These are phyloP conservation scores for Pisolithus tinctorius DNA, from an alignment of 768 basidiomycete genomes.

Conservation along the genomic window DNA sequence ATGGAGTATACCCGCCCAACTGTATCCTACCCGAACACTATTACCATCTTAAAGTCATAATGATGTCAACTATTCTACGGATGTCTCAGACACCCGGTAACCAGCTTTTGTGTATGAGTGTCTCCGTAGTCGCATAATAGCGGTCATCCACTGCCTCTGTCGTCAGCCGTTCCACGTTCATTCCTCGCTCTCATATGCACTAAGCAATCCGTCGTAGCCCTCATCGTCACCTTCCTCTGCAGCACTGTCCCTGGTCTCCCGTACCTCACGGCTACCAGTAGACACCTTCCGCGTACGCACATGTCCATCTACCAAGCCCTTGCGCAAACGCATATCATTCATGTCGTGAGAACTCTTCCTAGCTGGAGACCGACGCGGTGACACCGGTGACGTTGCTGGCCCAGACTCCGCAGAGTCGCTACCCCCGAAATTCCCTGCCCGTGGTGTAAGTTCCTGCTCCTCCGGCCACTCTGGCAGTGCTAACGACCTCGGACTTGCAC, in stretches of 20 bases:
- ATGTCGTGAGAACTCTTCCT: constrained; percentile 25
- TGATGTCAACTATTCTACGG: not conserved
- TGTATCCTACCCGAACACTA: not conserved
- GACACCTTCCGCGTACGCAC: constrained; percentile 42
- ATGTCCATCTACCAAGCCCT: constrained; percentile 33
- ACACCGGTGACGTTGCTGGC: constrained; percentile 22
- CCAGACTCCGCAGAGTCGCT: constrained; percentile 19
- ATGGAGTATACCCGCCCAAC: not conserved
- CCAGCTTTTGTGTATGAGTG: not conserved
- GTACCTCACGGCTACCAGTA: constrained; percentile 33
- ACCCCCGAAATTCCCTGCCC: constrained; percentile 41
- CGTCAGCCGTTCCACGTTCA: constrained; percentile 17
- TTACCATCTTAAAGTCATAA: not conserved
- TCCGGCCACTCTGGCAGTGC: constrained; percentile 48
- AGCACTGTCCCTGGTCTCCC: constrained; percentile 46
- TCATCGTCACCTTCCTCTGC: constrained; percentile 75
- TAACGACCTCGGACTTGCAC: constrained; percentile 36
- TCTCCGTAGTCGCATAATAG: not conserved
- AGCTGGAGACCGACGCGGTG: constrained; percentile 10
- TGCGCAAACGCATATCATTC: constrained; percentile 29
- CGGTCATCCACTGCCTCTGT: not conserved
- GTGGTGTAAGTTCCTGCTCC: constrained; percentile 56
- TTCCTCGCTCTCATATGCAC: constrained; percentile 78
- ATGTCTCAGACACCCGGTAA: no score
- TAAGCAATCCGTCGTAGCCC: constrained; percentile 69